phyloP scores from a whole-genome alignment of 2,329 filamentous ascomycete species.

The Aspergillus eucalypticola region DNA sequence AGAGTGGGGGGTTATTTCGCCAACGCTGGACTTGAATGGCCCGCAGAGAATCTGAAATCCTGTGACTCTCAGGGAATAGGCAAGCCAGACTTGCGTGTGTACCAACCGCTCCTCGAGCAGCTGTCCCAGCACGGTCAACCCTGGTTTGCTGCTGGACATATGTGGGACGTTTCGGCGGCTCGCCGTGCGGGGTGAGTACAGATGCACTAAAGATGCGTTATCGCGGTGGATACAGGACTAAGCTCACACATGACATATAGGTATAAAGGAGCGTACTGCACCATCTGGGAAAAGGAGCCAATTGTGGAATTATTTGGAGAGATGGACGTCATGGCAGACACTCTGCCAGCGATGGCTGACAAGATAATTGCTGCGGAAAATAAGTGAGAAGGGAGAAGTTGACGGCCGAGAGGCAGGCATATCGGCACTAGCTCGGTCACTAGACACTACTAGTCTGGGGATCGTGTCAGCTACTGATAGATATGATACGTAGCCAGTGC shows the following conservation, averaged over 20 bases:
- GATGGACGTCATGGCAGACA: slow-evolving; percentile 32
- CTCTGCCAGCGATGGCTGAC: slow-evolving; percentile 29
- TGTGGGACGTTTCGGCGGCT: slow-evolving; percentile 34
- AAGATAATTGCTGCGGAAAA: slow-evolving; percentile 25
- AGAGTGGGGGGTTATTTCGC: slow-evolving; percentile 30
- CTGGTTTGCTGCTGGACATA: slow-evolving; percentile 35
- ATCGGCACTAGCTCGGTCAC: neutral
- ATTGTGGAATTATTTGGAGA: slow-evolving; percentile 28
- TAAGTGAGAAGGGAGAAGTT: neutral
- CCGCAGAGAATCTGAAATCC: slow-evolving; percentile 27
- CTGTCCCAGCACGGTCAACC: slow-evolving; percentile 22
- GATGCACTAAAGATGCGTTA: neutral
- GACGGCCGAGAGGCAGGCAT: neutral
- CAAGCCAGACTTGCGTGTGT: slow-evolving; percentile 30
- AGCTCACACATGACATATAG: slow-evolving; percentile 7
- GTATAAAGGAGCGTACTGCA: slow-evolving; percentile 29
- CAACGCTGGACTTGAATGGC: slow-evolving; percentile 25
- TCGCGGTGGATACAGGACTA: neutral
- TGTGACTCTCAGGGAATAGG: slow-evolving; percentile 30
- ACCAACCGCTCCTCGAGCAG: slow-evolving; percentile 24
- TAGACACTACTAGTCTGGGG: neutral
- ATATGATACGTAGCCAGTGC: neutral
- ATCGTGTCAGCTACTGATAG: neutral
- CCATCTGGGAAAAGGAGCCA: slow-evolving; percentile 27
- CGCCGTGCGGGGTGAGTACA: slow-evolving; percentile 26